Evolutionary conservation across 768 basidiomycete species (phyloP).

Genomic region (Fomitopsis serialis): DNA sequence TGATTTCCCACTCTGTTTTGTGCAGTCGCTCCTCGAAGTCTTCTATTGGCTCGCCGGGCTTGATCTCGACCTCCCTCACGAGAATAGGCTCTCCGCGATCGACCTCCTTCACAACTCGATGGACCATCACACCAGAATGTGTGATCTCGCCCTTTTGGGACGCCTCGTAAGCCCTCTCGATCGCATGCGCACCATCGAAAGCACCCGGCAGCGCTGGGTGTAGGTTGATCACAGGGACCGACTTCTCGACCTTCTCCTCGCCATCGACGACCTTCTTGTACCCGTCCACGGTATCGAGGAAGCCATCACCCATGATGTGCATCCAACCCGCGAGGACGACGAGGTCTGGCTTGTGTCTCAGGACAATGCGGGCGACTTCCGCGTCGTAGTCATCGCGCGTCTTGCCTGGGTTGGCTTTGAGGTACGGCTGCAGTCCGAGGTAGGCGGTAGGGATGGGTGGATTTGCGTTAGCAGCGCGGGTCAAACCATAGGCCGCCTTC

Average conservation of each 20-base stretch:
- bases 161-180: slow-evolving; percentile 84
- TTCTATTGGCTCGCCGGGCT: slow-evolving; percentile 65
- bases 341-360: slow-evolving; percentile 66
- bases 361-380: slow-evolving; percentile 67
- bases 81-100: slow-evolving; percentile 88
- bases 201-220: slow-evolving; percentile 94
- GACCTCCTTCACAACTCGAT: slow-evolving; percentile 88
- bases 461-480: slow-evolving; percentile 62
- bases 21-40: slow-evolving; percentile 77
- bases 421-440: slow-evolving; percentile 79
- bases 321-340: slow-evolving; percentile 98
- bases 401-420: slow-evolving; percentile 65
- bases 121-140: slow-evolving; percentile 86
- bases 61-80: slow-evolving; percentile 71
- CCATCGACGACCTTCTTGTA: slow-evolving; percentile 28
- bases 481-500: slow-evolving; percentile 85
- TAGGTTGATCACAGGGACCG: slow-evolving; percentile 88
- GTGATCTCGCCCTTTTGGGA: slow-evolving; percentile 78
- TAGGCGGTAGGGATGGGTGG: slow-evolving; percentile 81
- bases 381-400: slow-evolving; percentile 83
- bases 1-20: slow-evolving; percentile 79
- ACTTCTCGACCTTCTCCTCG: slow-evolving; percentile 24
- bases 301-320: slow-evolving; percentile 86
- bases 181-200: slow-evolving; percentile 95
- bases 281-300: slow-evolving; percentile 63